Conservation (phyloP, 2,329 filamentous ascomycete species). For the Colletotrichum lindemuthianum region DNA sequence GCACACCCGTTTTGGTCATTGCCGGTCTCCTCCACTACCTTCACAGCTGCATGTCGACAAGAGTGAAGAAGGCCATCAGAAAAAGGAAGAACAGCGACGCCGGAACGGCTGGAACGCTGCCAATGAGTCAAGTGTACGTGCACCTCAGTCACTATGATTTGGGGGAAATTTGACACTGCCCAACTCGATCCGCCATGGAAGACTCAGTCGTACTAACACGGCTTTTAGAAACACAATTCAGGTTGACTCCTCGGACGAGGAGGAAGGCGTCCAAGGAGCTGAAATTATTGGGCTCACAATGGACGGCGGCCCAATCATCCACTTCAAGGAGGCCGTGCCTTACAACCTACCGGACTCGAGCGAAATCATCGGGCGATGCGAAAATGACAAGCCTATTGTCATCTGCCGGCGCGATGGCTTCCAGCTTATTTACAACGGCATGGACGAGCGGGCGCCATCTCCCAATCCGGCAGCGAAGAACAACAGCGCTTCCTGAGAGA, state of each 20-base stretch:
- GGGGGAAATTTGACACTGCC: conserved; percentile 22
- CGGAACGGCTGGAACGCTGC: conserved; percentile 40
- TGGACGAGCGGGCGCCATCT: conserved; percentile 25
- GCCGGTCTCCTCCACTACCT: conserved; percentile 63
- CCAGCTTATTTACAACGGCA: conserved; percentile 42
- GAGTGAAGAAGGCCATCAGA: conserved; percentile 46
- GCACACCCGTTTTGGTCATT: conserved; percentile 69
- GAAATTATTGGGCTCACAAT: conserved; percentile 57
- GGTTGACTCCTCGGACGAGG: conserved; percentile 41
- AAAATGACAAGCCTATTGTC: conserved; percentile 49
- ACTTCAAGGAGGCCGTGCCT: conserved; percentile 50
- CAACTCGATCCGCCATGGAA: conserved; percentile 34
- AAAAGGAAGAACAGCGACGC: conserved; percentile 39
- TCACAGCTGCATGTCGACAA: conserved; percentile 51
- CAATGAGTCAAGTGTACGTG: conserved; percentile 57
- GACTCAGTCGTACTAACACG: conserved; percentile 37
- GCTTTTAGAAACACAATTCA: conserved; percentile 48
- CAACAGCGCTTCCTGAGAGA: background rate
- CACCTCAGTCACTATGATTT: background rate
- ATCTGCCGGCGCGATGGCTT: conserved; percentile 49
- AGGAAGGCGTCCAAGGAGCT: conserved; percentile 42
- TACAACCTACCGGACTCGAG: conserved; percentile 45
- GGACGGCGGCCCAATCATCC: conserved; percentile 57
- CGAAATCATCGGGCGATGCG: conserved; percentile 49
- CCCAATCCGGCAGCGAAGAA: conserved; percentile 26